Conservation (phyloP, 163 green algal genomes). For the Prototheca stagnorum region DNA sequence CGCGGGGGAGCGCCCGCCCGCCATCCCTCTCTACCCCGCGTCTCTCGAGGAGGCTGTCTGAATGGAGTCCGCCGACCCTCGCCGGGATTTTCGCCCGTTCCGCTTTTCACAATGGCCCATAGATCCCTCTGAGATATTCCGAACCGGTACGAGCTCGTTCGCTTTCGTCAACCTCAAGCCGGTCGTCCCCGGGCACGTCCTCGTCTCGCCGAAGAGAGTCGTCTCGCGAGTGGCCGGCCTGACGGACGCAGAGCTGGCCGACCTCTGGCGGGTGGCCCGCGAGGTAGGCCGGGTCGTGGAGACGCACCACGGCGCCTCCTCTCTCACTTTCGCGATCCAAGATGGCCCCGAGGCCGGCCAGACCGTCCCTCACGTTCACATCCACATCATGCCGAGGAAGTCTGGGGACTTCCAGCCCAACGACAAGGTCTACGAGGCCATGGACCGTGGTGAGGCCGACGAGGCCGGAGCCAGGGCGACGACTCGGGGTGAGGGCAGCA, state of each 20-base stretch:
- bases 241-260: conserved; percentile 34
- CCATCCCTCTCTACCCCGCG: too few relatives aligned
- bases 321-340: conserved; percentile 80
- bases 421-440: conserved; percentile 85
- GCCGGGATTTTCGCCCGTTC: too few relatives aligned
- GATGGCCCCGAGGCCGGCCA: conserved; percentile 80
- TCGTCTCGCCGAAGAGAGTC: conserved; percentile 66
- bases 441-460: too few relatives aligned
- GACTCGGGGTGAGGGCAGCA: too few relatives aligned
- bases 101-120: conserved; percentile 68
- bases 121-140: conserved; percentile 56
- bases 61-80: too few relatives aligned
- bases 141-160: conserved; percentile 41
- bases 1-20: too few relatives aligned
- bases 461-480: too few relatives aligned
- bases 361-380: conserved; percentile 89
- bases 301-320: conserved; percentile 40
- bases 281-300: conserved; percentile 50
- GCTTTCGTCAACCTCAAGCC: conserved; percentile 95
- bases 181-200: conserved; percentile 77
- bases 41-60: too few relatives aligned
- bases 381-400: conserved; percentile 78
- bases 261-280: conserved; percentile 34
- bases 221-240: conserved; percentile 61
- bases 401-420: conserved; percentile 81